These are phyloP conservation scores for Plasmopara muralis DNA, from an alignment of 352 stramenopile genomes.

Conservation along the genomic window DNA sequence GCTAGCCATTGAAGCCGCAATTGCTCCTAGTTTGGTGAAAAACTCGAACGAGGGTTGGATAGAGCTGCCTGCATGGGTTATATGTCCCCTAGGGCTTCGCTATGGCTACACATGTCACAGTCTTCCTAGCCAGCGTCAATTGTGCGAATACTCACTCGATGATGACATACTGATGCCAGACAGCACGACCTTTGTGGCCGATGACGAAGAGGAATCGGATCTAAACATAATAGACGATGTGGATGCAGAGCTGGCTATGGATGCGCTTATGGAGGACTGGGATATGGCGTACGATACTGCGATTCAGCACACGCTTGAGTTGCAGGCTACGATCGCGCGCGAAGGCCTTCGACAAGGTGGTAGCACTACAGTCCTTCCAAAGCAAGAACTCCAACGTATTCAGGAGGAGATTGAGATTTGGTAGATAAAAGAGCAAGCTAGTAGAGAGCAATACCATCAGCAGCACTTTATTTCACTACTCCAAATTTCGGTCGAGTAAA, in stretches of 20 bases:
- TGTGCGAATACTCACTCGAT: slow-evolving; percentile 40
- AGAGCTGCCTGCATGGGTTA: slow-evolving; percentile 30
- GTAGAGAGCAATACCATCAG: neutral
- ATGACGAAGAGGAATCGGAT: slow-evolving; percentile 23
- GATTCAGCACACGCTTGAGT: slow-evolving; percentile 26
- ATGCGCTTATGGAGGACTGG: slow-evolving; percentile 41
- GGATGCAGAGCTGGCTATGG: slow-evolving; percentile 35
- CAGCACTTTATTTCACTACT: slow-evolving; percentile 15
- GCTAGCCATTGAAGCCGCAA: slow-evolving; percentile 19
- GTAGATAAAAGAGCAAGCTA: slow-evolving; percentile 4
- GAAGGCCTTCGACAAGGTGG: slow-evolving; percentile 40
- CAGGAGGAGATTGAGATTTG: slow-evolving; percentile 77
- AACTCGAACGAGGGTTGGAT: slow-evolving; percentile 23
- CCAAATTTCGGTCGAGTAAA: slow-evolving; percentile 14
- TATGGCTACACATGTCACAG: slow-evolving; percentile 25
- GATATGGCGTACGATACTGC: slow-evolving; percentile 40
- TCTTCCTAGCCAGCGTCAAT: slow-evolving; percentile 17
- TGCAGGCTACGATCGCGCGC: slow-evolving; percentile 41
- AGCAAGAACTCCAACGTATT: slow-evolving; percentile 68
- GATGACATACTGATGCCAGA: slow-evolving; percentile 33
- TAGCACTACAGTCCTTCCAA: slow-evolving; percentile 42
- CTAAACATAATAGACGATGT: slow-evolving; percentile 14
- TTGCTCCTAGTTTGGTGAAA: slow-evolving; percentile 15
- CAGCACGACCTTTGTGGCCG: slow-evolving; percentile 27
- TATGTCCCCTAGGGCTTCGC: slow-evolving; percentile 42